These are phyloP conservation scores for Cladosporium sp. DNA, from an alignment of 2,329 filamentous ascomycete genomes.

Conservation along the genomic window DNA sequence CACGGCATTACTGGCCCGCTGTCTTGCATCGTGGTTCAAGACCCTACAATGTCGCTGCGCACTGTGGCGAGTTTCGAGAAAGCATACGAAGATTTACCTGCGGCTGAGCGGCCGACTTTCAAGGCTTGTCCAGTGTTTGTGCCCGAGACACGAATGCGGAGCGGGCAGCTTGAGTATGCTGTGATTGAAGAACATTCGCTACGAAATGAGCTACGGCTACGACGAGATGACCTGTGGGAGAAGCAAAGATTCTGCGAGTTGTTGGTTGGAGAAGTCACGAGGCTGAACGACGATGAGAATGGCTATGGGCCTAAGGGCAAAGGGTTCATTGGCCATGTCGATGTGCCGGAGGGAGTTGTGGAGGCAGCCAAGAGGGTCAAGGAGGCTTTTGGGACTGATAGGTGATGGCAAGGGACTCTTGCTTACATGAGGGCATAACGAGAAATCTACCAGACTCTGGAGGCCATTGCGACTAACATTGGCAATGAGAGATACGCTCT, in stretches of 20 bases:
- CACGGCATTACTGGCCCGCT: slow-evolving; percentile 29
- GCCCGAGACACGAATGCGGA: slow-evolving; percentile 26
- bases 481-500: not conserved
- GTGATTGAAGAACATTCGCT: not conserved
- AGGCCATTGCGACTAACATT: not conserved
- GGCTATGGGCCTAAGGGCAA: slow-evolving; percentile 50
- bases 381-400: not conserved
- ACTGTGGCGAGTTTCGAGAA: slow-evolving; percentile 48
- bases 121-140: slow-evolving; percentile 40
- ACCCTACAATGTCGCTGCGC: slow-evolving; percentile 50
- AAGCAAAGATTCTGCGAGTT: slow-evolving; percentile 45
- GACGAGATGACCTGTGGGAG: slow-evolving; percentile 39
- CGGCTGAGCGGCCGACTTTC: slow-evolving; percentile 28
- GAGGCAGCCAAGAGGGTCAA: slow-evolving; percentile 28
- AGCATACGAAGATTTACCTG: slow-evolving; percentile 35
- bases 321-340: slow-evolving; percentile 49
- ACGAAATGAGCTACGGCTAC: not conserved
- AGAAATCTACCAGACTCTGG: not conserved
- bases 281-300: slow-evolving; percentile 45
- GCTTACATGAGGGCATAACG: no score
- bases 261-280: slow-evolving; percentile 48
- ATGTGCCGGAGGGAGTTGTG: slow-evolving; percentile 43
- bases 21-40: slow-evolving; percentile 45
- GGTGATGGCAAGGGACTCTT: not conserved
- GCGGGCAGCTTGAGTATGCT: slow-evolving; percentile 20